Base-by-base conservation (phyloP, 352 stramenopile genomes). In the Globisporangium acanthophoron region DNA sequence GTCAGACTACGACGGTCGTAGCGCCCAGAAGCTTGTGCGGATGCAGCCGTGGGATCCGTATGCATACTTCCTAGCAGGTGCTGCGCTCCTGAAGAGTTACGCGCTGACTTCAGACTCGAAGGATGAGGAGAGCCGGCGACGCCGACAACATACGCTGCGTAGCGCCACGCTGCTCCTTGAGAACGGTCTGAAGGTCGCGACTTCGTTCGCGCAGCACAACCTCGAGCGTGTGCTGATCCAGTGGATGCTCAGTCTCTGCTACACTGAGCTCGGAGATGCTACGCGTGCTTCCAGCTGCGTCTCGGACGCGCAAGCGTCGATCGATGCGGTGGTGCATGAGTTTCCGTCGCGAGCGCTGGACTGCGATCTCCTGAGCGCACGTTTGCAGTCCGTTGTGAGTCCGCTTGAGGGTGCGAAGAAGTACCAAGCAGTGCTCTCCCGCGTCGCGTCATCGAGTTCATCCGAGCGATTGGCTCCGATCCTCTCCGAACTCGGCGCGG, bases 1-100 rank as follows among this genome's bases (percentile, higher is more conserved):
- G 35, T 5, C 35, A 15, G 35, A 40, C 35, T 40, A 57, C 8
- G 54, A 55, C 3, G 66, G 16, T 7, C 18, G 62, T 16, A 37
- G 41, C 0, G 62, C 65, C 18, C 67, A 83, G 62, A 89, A 86
- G 57, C 68, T 90, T 27, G 65, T 92, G 41, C 82, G 74, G 33
- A 72, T 77, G 56, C 52, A 87, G 40, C 78, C 82, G 24, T 84
- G 74, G 76, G 79, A 85, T 9, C 64, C 78, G 2, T 67, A 66
- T 2, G 74, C 76, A 8, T 89, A 90, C 57, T 59, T 77, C 29
- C 33, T 88, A 11, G 74, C 76, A 47, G 76, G 68, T 11, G 33
- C 74, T 0, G 66, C 72, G 16, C 58, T 85, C n/a, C 67, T 87
- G 44, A 88, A 88, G 60, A 68, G 48, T 11, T 51, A 72, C 35